Base-by-base conservation (phyloP, 73 alveolate species). In the Halteria grandinella region DNA sequence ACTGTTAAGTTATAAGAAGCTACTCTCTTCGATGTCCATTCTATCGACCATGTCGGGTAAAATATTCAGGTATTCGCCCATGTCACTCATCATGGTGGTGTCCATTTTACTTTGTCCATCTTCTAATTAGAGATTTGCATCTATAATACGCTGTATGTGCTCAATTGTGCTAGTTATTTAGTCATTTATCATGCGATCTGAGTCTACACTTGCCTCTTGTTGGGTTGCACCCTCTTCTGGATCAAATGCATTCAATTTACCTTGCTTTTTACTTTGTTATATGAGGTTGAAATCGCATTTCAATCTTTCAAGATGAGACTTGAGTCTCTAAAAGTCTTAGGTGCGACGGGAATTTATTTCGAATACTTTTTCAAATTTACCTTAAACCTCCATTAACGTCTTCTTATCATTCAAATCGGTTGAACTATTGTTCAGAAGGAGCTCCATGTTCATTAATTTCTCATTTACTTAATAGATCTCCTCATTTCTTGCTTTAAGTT, bases 391-490 rank as follows among this genome's bases (percentile, higher is more conserved):
- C 0, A 28, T 57, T 7, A 82, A 59, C 15, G 41, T 17, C 28
- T 47, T 47, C 40, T 27, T 14, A 29, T 72, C 81, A 0, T 15
- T 55, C 52, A 44, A 48, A 34, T 12, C 29, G 21, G 28, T 74
- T 83, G 69, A 83, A 55, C 48, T 83, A 33, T 55, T 36, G 29
- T 11, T 36, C 47, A 7, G 5, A 5, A 7, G 5, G 11, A 36
- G 11, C 47, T 36, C 47, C 47, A 7, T 7, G 47, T 73, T 12
- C 8, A 83, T 72, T 59, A 72, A 15, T 34, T 74, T 72, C 66
- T 83, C 92, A 60, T 74, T 74, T 72, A 74, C 59, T 45, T 83
- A 63, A 28, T 73, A 74, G 45, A 59, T 27, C 49, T 83, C 92
- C 33, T 74, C 55, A 37, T 74, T 83, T 20, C 92, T 31, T 7